Evolutionary conservation across 495 filamentous ascomycete genomes (phyloP), one percentile per base, ranked within the genome.

Genomic region (Tuber microsphaerosporum): DNA sequence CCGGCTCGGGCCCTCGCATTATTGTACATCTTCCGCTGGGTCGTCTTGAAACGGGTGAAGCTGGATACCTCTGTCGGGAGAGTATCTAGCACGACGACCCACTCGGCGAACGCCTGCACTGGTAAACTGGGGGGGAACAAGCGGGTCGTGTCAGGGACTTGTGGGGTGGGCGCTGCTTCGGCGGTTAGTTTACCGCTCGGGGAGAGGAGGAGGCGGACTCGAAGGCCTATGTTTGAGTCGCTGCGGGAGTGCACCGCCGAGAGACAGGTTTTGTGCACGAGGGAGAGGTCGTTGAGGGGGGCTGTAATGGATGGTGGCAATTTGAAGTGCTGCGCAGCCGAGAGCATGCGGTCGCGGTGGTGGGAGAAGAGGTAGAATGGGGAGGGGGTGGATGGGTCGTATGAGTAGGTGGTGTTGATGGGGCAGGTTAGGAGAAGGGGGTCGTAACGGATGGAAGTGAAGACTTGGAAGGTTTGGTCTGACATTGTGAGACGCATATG

Each of bases 41-140:
- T 93, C 6, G 92, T 95, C 78, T 97, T 95, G 84, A 91, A 91
- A 34, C 88, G 89, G 0, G 92, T 95, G 75, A 90, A 91, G 4
- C 86, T 85, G 0, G 91, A 91, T 3, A 88, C 87, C 1, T 69
- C 74, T 0, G 88, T 91, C 42, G 79, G 73, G 22, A 83, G 44
- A 0, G 83, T 79, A 81, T 94, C 92, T 22, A 93, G 75, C 34
- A 88, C 82, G n/a, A 94, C 83, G 20, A 83, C 80, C 77, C 86
- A 90, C 34, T 42, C 16, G 0, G 44, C n/a, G 34, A 81, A 37
- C 2, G 74, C 56, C 56, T 83, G 83, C 2, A 51, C 31, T 8
- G 85, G 74, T 1, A 90, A 82, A 19, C 83, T 82, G 44, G 84
- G 78, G 0, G 92, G 86, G 74, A 89, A 90, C 2, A 94, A 83